phyloP scores from a whole-genome alignment of 2,329 filamentous ascomycete genomes.

The Beauveria medogensis region DNA sequence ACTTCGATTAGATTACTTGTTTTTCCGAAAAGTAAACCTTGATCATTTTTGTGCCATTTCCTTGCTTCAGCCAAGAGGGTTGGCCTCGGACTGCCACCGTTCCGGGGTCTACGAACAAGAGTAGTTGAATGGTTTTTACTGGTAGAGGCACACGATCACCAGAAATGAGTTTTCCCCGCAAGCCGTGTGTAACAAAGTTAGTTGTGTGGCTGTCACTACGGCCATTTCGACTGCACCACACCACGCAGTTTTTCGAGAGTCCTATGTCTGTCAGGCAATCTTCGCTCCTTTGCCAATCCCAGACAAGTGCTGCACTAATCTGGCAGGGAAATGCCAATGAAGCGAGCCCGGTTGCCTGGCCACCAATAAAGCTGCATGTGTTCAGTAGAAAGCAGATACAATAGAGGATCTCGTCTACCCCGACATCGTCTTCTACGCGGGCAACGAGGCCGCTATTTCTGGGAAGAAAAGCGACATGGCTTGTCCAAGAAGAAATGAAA shows the following conservation, averaged over 20 bases:
- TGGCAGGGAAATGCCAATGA: neutral
- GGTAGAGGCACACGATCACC: no score
- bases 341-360: neutral
- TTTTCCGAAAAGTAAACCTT: no score
- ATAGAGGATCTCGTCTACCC: neutral
- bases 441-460: neutral
- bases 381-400: neutral
- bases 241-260: no score
- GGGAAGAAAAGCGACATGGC: neutral
- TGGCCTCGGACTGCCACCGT: no score
- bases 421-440: neutral
- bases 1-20: no score
- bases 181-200: neutral
- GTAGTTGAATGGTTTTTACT: no score
- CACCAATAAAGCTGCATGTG: neutral
- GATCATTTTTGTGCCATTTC: no score
- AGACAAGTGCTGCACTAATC: neutral
- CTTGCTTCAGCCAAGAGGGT: no score
- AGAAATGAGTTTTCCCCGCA: neutral
- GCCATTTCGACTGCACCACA: neutral
- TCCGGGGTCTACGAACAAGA: no score
- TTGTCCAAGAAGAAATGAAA: neutral
- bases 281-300: neutral
- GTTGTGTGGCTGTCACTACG: no score
- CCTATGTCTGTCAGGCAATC: neutral